phyloP scores from a whole-genome alignment of 805 yeast genomes.

The Kazachstania africana region DNA sequence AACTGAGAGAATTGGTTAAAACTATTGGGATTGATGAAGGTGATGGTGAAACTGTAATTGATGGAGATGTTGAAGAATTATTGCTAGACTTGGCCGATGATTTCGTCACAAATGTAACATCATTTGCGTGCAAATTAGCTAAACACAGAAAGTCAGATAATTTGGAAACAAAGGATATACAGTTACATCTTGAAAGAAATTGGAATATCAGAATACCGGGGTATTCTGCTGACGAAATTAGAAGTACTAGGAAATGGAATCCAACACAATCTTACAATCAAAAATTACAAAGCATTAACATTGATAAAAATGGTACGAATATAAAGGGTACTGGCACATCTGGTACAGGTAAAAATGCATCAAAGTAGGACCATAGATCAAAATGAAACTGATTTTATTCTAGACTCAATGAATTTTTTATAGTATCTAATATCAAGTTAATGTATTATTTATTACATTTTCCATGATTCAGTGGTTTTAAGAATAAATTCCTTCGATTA shows the following conservation, averaged over 20 bases:
- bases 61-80: slow-evolving; percentile 91
- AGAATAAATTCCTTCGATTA: no score
- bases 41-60: slow-evolving; percentile 80
- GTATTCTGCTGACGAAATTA: slow-evolving; percentile 78
- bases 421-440: no score
- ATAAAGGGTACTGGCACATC: no score
- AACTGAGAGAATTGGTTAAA: slow-evolving; percentile 75
- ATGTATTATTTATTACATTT: no score
- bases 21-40: slow-evolving; percentile 80
- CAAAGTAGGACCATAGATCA: no score
- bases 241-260: slow-evolving; percentile 62
- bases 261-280: slow-evolving; percentile 54
- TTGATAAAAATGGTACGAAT: slow-evolving; percentile 16
- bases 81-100: slow-evolving; percentile 90
- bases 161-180: slow-evolving; percentile 81
- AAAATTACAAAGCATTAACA: slow-evolving; percentile 40
- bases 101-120: slow-evolving; percentile 79
- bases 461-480: no score
- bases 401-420: no score
- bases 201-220: slow-evolving; percentile 97
- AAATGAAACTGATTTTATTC: no score
- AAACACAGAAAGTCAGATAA: slow-evolving; percentile 86
- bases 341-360: no score
- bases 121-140: slow-evolving; percentile 90
- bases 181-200: slow-evolving; percentile 79